Percentiles rank a stretch among this genome's conserved stretches.
Evolutionary conservation across 805 yeast genomes (phyloP).

Genomic region (Zygosaccharomyces siamensis): DNA sequence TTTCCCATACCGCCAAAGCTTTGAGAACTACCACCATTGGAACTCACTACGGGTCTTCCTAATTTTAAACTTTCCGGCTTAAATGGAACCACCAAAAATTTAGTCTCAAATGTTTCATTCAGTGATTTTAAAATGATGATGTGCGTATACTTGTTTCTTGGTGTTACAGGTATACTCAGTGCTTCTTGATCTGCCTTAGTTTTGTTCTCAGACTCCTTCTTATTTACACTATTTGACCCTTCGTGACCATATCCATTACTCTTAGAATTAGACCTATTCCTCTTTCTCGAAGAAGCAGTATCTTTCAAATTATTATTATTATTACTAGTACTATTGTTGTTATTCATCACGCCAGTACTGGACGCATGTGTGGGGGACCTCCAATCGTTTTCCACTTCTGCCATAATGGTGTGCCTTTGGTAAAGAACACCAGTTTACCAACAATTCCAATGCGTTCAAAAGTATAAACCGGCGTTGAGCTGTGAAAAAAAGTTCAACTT

Average conservation of each 20-base stretch:
- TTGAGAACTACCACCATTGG: conserved; percentile 8
- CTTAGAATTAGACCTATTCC: conserved; percentile 31
- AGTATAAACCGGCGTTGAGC: background rate
- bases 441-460: background rate
- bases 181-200: conserved; percentile 6
- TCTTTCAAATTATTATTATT: background rate
- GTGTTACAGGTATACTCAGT: conserved; percentile 9
- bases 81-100: conserved; percentile 72
- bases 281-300: conserved; percentile 11
- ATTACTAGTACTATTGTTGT: background rate
- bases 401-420: conserved; percentile 6
- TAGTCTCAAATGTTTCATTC: conserved; percentile 77
- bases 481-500: background rate
- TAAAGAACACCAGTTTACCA: background rate
- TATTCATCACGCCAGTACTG: conserved; percentile 6
- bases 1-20: conserved; percentile 9
- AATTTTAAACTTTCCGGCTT: conserved; percentile 78
- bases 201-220: conserved; percentile 4
- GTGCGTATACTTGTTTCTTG: conserved; percentile 40
- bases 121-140: conserved; percentile 70
- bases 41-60: conserved; percentile 73
- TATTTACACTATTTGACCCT: conserved; percentile 4
- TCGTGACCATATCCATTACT: conserved; percentile 22
- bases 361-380: conserved; percentile 15
- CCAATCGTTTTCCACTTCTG: conserved; percentile 17